These are phyloP conservation scores for Simplicillium aogashimaense DNA, from an alignment of 2,329 filamentous ascomycete species.

Conservation along the genomic window DNA sequence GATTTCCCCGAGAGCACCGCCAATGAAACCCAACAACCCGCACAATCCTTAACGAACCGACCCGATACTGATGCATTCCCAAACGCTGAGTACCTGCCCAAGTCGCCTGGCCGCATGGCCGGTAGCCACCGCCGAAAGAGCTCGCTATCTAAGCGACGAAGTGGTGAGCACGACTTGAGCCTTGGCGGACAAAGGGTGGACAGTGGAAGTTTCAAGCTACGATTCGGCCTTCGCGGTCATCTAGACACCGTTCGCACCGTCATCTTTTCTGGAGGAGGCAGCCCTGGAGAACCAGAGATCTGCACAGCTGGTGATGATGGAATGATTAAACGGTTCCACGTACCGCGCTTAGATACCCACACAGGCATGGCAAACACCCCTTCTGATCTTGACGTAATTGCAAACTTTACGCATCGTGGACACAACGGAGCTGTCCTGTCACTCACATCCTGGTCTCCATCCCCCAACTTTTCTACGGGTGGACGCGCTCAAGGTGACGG, in stretches of 20 bases:
- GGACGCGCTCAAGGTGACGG: conserved; percentile 84
- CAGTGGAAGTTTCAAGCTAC: conserved; percentile 74
- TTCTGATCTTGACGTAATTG: conserved; percentile 81
- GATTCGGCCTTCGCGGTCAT: conserved; percentile 85
- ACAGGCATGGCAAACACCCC: conserved; percentile 37
- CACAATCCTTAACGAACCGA: conserved; percentile 41
- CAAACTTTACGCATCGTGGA: conserved; percentile 91
- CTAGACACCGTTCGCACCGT: conserved; percentile 89
- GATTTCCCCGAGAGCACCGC: conserved; percentile 79
- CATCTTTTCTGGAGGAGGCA: conserved; percentile 94
- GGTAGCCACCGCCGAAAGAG: conserved; percentile 70
- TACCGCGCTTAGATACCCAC: conserved; percentile 66
- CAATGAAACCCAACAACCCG: conserved; percentile 40
- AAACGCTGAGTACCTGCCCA: conserved; percentile 66
- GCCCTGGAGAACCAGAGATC: conserved; percentile 90
- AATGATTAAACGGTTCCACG: conserved; percentile 92
- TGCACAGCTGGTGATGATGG: conserved; percentile 95
- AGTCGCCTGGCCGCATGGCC: conserved; percentile 64
- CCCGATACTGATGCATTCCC: conserved; percentile 87
- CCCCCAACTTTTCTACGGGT: conserved; percentile 81
- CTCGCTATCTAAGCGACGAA: conserved; percentile 63
- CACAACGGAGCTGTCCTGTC: conserved; percentile 86
- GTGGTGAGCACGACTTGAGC: conserved; percentile 55
- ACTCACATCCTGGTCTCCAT: conserved; percentile 76
- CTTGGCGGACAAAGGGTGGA: conserved; percentile 52